These are phyloP conservation scores for Immersiporthe knoxdaviesiana DNA, from an alignment of 2,329 filamentous ascomycete genomes.

Conservation along the genomic window DNA sequence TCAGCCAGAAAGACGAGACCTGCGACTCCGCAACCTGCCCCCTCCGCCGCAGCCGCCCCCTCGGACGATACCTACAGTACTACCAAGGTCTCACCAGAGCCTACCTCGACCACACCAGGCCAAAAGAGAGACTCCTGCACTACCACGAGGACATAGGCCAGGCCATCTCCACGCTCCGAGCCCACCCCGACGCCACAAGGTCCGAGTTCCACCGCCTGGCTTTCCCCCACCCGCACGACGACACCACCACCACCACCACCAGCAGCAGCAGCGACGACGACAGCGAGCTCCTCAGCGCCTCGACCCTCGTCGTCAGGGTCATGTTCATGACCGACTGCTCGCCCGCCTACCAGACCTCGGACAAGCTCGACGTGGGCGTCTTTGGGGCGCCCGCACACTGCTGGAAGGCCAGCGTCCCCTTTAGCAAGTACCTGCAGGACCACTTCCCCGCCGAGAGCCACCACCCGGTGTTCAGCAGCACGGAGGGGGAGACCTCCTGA, in stretches of 20 bases:
- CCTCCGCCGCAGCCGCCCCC: background rate
- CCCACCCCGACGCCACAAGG: background rate
- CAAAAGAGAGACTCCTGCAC: background rate
- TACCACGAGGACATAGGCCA: background rate
- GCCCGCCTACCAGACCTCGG: background rate
- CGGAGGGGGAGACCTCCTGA: background rate
- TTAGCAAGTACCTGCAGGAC: constrained; percentile 2
- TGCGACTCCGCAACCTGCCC: background rate
- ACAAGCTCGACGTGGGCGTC: background rate
- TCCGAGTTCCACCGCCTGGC: background rate
- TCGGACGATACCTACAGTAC: background rate
- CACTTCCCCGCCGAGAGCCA: background rate
- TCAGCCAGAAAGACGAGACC: background rate
- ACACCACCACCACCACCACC: no score
- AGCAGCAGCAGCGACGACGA: background rate
- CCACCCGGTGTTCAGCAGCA: background rate
- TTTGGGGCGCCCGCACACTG: background rate
- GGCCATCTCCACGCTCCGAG: background rate
- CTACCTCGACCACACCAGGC: background rate
- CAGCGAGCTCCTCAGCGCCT: background rate
- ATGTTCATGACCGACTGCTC: constrained; percentile 7
- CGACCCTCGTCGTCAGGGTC: background rate
- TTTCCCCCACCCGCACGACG: background rate
- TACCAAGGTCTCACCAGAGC: background rate
- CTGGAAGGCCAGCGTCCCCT: background rate